These are phyloP conservation scores for Solanum chacoense DNA, from an alignment of 305 asterid species.

Conservation along the genomic window DNA sequence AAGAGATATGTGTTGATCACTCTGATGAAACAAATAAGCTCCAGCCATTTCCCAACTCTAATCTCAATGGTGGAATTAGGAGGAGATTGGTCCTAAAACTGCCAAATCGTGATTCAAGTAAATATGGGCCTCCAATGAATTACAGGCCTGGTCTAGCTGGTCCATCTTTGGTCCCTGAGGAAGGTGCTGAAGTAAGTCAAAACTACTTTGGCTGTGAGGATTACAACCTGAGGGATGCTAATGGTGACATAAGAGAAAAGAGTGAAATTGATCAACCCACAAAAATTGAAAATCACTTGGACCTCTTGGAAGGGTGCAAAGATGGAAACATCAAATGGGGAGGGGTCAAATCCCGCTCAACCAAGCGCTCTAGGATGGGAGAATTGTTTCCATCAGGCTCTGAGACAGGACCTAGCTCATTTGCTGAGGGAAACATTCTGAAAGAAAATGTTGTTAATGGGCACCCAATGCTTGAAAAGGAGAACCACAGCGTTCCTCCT, in stretches of 20 bases:
- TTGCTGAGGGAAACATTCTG: slow-evolving; percentile 24
- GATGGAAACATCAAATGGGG: slow-evolving; percentile 80
- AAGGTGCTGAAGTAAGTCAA: slow-evolving; percentile 17
- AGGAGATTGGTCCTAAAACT: slow-evolving; percentile 72
- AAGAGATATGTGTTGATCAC: slow-evolving; percentile 47
- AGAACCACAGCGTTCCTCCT: slow-evolving; percentile 15
- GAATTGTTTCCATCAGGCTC: slow-evolving; percentile 36
- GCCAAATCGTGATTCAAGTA: slow-evolving; percentile 65
- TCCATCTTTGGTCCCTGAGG: slow-evolving; percentile 34
- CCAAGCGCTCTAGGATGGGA: slow-evolving; percentile 63
- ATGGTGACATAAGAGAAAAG: slow-evolving; percentile 27
- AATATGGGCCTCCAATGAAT: slow-evolving; percentile 18
- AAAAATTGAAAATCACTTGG: slow-evolving; percentile 27
- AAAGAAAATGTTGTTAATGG: slow-evolving; percentile 30
- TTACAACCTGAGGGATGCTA: slow-evolving; percentile 20
- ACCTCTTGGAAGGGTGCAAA: slow-evolving; percentile 66
- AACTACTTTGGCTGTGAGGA: slow-evolving; percentile 20
- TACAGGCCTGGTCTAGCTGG: slow-evolving; percentile 32
- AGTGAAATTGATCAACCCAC: slow-evolving; percentile 23
- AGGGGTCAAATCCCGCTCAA: slow-evolving; percentile 72
- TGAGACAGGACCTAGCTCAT: slow-evolving; percentile 28
- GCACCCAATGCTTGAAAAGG: slow-evolving; percentile 23
- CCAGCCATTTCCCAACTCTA: slow-evolving; percentile 30
- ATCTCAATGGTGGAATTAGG: slow-evolving; percentile 38
- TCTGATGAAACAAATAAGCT: slow-evolving; percentile 31